These are phyloP conservation scores for Nemania serpens DNA, from an alignment of 2,329 filamentous ascomycete species.

Conservation along the genomic window DNA sequence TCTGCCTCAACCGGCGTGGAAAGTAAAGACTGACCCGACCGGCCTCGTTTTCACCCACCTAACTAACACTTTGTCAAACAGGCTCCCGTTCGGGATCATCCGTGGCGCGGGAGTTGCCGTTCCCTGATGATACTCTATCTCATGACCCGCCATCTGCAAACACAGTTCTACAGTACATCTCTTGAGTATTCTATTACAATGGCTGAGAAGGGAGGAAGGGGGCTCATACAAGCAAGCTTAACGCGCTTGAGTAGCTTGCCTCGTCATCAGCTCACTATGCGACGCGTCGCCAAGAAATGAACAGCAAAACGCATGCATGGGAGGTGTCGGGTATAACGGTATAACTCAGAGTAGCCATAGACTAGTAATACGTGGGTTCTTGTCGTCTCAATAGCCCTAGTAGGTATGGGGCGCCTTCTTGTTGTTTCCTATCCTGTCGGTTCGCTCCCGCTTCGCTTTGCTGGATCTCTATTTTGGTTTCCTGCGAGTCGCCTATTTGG, in stretches of 20 bases:
- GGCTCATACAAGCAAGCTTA: constrained; percentile 5
- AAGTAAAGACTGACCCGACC: constrained; percentile 1
- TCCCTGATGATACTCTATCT: constrained; percentile 10
- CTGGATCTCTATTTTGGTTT: background rate
- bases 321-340: background rate
- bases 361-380: constrained; percentile 16
- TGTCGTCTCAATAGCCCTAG: constrained; percentile 6
- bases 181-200: background rate
- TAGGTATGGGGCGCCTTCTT: background rate
- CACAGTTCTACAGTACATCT: constrained; percentile 5
- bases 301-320: background rate
- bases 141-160: constrained; percentile 7
- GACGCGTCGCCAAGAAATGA: constrained; percentile 20
- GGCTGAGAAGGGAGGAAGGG: background rate
- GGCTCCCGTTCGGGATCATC: constrained; percentile 22
- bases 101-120: constrained; percentile 23
- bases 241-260: constrained; percentile 13
- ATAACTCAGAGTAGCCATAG: constrained; percentile 10
- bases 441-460: constrained; percentile 8
- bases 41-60: background rate
- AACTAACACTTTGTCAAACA: constrained; percentile 6
- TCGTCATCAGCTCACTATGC: constrained; percentile 23
- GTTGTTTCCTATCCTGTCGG: constrained; percentile 19
- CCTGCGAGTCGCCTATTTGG: constrained; percentile 21
- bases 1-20: background rate